Evolutionary conservation across 2,329 filamentous ascomycete genomes (phyloP).

Genomic region (Verticillium nonalfalfae): DNA sequence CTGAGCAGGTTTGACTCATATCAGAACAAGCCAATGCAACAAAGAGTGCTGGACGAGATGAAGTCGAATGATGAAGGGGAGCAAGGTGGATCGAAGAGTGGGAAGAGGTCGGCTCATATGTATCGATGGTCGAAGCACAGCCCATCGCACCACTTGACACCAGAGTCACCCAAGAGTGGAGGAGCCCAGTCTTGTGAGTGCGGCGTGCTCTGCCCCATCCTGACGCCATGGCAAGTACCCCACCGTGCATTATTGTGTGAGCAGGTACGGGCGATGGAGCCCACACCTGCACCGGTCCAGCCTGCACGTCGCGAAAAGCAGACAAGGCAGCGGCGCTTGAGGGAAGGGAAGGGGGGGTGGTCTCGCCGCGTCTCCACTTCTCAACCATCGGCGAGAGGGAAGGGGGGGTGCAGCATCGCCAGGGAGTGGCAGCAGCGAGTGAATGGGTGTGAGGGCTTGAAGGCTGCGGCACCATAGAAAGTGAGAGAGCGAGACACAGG

Average conservation of each 20-base stretch:
- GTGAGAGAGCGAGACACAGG: not conserved
- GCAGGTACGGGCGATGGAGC: conserved; percentile 6
- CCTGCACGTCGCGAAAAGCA: not conserved
- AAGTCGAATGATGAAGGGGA: conserved; percentile 12
- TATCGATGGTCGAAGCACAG: conserved; percentile 13
- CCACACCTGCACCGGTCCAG: conserved; percentile 4
- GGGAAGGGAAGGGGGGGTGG: not conserved
- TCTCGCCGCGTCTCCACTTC: not conserved
- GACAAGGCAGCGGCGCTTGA: conserved; percentile 9
- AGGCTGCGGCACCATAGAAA: not conserved
- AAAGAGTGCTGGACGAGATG: conserved; percentile 6
- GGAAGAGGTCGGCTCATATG: conserved; percentile 14
- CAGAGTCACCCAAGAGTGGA: conserved; percentile 6
- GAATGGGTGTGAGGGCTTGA: not conserved
- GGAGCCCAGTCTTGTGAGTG: conserved; percentile 5
- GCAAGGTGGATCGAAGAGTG: conserved; percentile 8
- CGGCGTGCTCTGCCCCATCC: conserved; percentile 4
- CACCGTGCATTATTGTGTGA: conserved; percentile 1
- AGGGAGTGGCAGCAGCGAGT: not conserved
- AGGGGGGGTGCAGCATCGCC: not conserved
- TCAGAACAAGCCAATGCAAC: conserved; percentile 1
- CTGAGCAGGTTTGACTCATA: conserved; percentile 2
- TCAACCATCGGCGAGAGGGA: not conserved
- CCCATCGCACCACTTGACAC: conserved; percentile 2
- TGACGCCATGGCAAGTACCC: not conserved